These are phyloP conservation scores for Cryptosporidium parvum DNA, from an alignment of 169 alveolate genomes.

Conservation along the genomic window DNA sequence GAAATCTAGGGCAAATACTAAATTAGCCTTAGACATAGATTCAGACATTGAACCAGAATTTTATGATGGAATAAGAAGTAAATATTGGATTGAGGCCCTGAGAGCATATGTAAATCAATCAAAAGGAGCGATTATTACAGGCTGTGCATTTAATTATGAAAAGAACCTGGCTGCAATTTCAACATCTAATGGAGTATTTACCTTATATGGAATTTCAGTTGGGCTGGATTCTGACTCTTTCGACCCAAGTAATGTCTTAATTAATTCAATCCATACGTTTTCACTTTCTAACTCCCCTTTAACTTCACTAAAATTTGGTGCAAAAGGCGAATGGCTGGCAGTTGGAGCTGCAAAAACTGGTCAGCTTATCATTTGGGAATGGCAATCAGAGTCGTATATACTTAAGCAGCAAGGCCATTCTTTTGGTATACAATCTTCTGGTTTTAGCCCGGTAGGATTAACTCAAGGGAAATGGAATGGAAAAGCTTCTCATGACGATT, in stretches of 20 bases:
- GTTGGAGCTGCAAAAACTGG: constrained; percentile 88
- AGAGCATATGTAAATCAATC: constrained; percentile 66
- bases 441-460: constrained; percentile 66
- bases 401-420: constrained; percentile 95
- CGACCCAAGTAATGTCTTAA: neutral
- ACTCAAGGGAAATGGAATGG: constrained; percentile 38
- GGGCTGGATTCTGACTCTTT: neutral
- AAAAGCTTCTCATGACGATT: constrained; percentile 57
- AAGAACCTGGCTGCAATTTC: constrained; percentile 36
- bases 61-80: constrained; percentile 12
- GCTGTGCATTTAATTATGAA: constrained; percentile 59
- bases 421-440: constrained; percentile 81
- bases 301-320: constrained; percentile 61
- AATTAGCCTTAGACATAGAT: neutral
- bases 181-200: constrained; percentile 65
- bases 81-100: constrained; percentile 47
- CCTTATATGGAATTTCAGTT: constrained; percentile 45
- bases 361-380: constrained; percentile 97
- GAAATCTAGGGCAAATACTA: neutral
- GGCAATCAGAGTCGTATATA: constrained; percentile 97
- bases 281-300: constrained; percentile 52
- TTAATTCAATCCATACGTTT: constrained; percentile 55
- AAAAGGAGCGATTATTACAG: constrained; percentile 33
- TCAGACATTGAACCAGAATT: neutral
- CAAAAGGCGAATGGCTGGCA: constrained; percentile 92